phyloP scores from a whole-genome alignment of 805 yeast genomes.

The Ogataea pilisensis region DNA sequence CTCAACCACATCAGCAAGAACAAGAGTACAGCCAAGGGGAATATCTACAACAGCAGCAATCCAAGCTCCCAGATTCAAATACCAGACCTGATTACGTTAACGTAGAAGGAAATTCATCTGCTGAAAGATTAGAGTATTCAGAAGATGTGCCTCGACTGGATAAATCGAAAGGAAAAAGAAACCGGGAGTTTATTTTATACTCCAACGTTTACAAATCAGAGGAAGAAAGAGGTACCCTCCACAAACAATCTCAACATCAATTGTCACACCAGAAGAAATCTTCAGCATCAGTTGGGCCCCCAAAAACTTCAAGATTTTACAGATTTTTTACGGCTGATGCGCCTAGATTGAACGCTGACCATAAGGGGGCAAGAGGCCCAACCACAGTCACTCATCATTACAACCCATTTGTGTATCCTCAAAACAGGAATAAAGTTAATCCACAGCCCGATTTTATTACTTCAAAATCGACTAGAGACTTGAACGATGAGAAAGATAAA shows the following conservation, averaged over 20 bases:
- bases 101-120: not conserved
- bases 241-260: not conserved
- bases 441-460: conserved; percentile 37
- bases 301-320: conserved; percentile 27
- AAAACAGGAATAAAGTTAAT: conserved; percentile 39
- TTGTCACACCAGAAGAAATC: not conserved
- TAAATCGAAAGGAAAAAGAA: not conserved
- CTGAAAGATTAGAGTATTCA: not conserved
- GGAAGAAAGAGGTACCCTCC: not conserved
- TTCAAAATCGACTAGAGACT: conserved; percentile 16
- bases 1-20: too few species aligned
- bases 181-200: not conserved
- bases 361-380: conserved; percentile 2
- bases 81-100: too few species aligned
- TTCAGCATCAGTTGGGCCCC: conserved; percentile 19
- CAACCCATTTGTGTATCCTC: conserved; percentile 45
- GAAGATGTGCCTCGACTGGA: not conserved
- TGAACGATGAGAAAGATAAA: conserved; percentile 6
- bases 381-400: conserved; percentile 30
- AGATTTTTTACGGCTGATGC: conserved; percentile 17
- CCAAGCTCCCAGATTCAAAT: too few species aligned
- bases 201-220: not conserved
- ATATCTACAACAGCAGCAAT: too few species aligned
- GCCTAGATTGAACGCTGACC: conserved; percentile 7
- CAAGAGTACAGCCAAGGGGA: too few species aligned